Conservation (phyloP, 2,329 filamentous ascomycete genomes). For the Verticillium albo-atrum region DNA sequence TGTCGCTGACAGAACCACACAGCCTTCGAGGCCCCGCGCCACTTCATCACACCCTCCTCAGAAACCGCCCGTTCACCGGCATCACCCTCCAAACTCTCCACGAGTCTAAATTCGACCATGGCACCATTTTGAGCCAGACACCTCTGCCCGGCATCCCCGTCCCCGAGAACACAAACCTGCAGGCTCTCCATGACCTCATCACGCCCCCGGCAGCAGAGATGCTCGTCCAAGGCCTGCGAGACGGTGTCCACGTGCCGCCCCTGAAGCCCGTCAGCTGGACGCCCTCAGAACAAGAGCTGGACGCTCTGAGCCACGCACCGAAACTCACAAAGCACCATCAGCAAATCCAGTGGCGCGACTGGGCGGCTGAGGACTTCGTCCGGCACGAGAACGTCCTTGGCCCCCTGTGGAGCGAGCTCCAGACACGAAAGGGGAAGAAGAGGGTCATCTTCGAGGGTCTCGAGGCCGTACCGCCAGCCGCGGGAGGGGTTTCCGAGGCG, state of each 20-base stretch:
- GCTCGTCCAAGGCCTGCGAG: slow-evolving; percentile 61
- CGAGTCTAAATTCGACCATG: slow-evolving; percentile 70
- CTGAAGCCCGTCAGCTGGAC: slow-evolving; percentile 18
- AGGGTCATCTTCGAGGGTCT: slow-evolving; percentile 35
- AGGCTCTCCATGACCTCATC: slow-evolving; percentile 41
- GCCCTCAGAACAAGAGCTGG: slow-evolving; percentile 11
- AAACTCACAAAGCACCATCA: slow-evolving; percentile 67
- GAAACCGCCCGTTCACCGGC: slow-evolving; percentile 57
- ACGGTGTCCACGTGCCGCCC: slow-evolving; percentile 62
- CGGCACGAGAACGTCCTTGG: slow-evolving; percentile 58
- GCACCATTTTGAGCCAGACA: slow-evolving; percentile 69
- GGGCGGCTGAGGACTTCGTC: slow-evolving; percentile 49
- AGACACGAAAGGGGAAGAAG: slow-evolving; percentile 19
- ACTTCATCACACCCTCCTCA: slow-evolving; percentile 76
- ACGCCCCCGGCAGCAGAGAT: slow-evolving; percentile 64
- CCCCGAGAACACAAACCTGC: slow-evolving; percentile 36
- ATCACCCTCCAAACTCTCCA: slow-evolving; percentile 87
- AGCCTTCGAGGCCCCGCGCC: slow-evolving; percentile 83
- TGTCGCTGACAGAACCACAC: slow-evolving; percentile 2
- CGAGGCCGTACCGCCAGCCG: slow-evolving; percentile 8
- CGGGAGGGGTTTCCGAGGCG: background rate
- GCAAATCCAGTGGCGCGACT: slow-evolving; percentile 54
- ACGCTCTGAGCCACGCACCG: slow-evolving; percentile 49
- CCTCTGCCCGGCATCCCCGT: slow-evolving; percentile 52
- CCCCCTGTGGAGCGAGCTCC: slow-evolving; percentile 55